Evolutionary conservation across 2,329 filamentous ascomycete species (phyloP), one percentile per base, ranked within the genome.

Genomic region (Epichloe gansuensis): DNA sequence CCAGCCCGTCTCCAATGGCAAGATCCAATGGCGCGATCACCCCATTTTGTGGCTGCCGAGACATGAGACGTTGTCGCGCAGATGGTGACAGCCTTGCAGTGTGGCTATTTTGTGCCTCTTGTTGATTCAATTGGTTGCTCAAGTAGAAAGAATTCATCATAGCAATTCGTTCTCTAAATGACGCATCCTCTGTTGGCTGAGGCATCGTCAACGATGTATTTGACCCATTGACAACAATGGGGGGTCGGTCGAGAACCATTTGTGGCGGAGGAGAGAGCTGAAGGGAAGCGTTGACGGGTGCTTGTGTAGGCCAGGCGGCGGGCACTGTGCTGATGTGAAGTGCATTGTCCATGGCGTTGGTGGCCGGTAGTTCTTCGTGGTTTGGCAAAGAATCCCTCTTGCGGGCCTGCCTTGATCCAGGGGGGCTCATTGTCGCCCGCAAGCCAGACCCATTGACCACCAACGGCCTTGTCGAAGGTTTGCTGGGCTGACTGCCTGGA

Each of bases 1-100:
- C 58, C 23, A 68, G 66, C 21, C 68, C 67, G 35, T 74, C 72
- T 3, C 71, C 68, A 40, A 74, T 73, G 1, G 77, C 77, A 13
- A 81, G 69, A 58, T 81, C 78, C 17, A 81, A 65, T 6, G 78
- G 75, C 13, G 77, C 76, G 54, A 80, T 77, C 3, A 72, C 65
- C 23, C 71, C 72, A 53, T 68, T 76, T 43, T 74, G 74, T 25
- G 70, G 66, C 50, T 71, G 68, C 11, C 73, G 70, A 4, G 66
- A 64, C 53, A 70, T 57, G 13, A 66, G 54, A 2, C 70, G 64
- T 55, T 71, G 69, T 23, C 67, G 65, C 7, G 63, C 63, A 5
- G 65, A 63, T 3, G 66, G 62, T 9, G 67, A 62, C 38, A 68
- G 57, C 6, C 61, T 63, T 15, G 64, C 57, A 25, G 57, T 56